Evolutionary conservation across 495 filamentous ascomycete species (phyloP), one percentile per base, ranked within the genome.

Genomic region (Neurospora intermedia): DNA sequence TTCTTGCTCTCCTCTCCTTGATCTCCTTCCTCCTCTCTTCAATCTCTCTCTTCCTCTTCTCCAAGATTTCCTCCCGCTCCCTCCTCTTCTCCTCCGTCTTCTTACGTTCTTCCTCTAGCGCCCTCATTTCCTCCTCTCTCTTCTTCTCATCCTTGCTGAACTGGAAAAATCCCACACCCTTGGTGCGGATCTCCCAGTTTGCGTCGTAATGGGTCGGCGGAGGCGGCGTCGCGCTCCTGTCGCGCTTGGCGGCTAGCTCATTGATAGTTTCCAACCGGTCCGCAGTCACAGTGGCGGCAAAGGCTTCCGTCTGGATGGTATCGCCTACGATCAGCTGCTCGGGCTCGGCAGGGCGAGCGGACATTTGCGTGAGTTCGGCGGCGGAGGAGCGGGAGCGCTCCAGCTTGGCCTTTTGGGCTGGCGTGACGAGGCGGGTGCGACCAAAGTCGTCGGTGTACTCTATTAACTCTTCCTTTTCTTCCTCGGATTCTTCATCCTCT

Each of bases 361-460:
- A 83, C 82, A 85, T 87, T 73, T 48, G 69, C 72, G 81, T 81
- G 9, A 85, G 80, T 73, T 87, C 85, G 75, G 76, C 81, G 8
- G 85, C 80, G 15, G 85, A 89, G 5, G 85, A 76, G 3, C 78
- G 78, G 16, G 80, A 76, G 48, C 83, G 85, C 59, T 88, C 84
- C 45, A 90, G 84, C 0, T 84, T 84, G 42, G 87, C 85, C 0
- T 88, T 90, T 70, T 94, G 85, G 0, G 88, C 85, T 42, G 85
- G 84, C 3, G 92, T 94, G 23, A 88, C 91, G 9, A 78, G 86
- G 3, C 93, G 87, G 23, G 88, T 85, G 1, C 96, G 91, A 6
- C 96, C 96, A 76, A 97, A 94, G 75, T 98, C 94, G 80, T 99
- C 96, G 70, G 90, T 87, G 80, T 91, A 97, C 69, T 96, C 93